Conservation (phyloP, 2,329 filamentous ascomycete genomes). For the Tolypocladium sp. region DNA sequence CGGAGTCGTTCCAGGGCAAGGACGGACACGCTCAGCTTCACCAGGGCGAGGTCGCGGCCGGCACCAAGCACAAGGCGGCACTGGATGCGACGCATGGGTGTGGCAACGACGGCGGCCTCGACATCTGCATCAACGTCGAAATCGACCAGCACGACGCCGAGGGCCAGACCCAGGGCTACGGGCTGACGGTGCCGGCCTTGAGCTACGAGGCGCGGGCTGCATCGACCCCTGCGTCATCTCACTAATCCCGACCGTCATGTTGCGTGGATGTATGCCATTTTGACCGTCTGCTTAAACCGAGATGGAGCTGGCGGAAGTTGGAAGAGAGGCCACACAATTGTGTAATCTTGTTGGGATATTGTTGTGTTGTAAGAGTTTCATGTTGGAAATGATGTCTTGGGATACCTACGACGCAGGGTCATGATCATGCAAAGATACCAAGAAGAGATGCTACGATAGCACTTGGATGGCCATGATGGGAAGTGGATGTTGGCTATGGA, state of each 20-base stretch:
- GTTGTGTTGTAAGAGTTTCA: not conserved
- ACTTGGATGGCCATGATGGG: not conserved
- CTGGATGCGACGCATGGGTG: slow-evolving; percentile 43
- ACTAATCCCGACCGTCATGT: not conserved
- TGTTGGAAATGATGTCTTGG: not conserved
- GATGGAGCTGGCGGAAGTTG: not conserved
- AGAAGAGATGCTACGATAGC: not conserved
- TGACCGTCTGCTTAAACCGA: not conserved
- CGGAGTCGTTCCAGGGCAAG: slow-evolving; percentile 31
- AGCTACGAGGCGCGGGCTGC: slow-evolving; percentile 19
- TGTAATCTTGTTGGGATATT: not conserved
- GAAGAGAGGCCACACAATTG: not conserved
- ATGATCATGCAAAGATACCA: not conserved
- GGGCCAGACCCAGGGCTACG: slow-evolving; percentile 74
- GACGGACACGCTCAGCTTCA: slow-evolving; percentile 66
- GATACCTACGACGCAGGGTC: not conserved
- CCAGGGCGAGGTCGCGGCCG: slow-evolving; percentile 66
- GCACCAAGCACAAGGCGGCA: slow-evolving; percentile 69
- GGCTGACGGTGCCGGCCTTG: slow-evolving; percentile 74
- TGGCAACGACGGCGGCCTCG: slow-evolving; percentile 53
- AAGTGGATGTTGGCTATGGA: not conserved
- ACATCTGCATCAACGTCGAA: slow-evolving; percentile 81
- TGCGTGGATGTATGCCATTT: not conserved
- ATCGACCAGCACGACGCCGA: slow-evolving; percentile 73
- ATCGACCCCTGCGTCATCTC: slow-evolving; percentile 8